These are phyloP conservation scores for Magnaporthiopsis poae DNA, from an alignment of 2,329 filamentous ascomycete species.

Conservation along the genomic window DNA sequence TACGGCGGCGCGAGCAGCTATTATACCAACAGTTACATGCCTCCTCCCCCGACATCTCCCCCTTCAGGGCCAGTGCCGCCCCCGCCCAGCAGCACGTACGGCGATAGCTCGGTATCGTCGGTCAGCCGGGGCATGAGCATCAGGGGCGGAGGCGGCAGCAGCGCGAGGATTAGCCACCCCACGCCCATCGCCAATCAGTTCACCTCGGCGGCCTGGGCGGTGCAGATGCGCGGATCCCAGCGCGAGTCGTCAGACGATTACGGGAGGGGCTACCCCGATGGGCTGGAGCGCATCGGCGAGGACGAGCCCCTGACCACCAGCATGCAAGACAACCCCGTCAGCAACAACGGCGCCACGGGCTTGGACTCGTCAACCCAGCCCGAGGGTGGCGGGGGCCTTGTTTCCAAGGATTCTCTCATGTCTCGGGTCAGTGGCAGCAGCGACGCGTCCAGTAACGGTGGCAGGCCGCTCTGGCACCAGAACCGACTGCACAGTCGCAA, in stretches of 20 bases:
- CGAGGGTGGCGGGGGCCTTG: conserved; percentile 7
- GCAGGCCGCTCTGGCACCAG: conserved; percentile 43
- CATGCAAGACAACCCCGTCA: background rate
- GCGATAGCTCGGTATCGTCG: background rate
- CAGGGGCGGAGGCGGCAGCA: background rate
- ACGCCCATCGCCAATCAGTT: background rate
- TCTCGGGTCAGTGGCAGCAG: conserved; percentile 5
- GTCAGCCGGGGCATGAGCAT: background rate
- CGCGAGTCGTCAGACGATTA: conserved; percentile 36
- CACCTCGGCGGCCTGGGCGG: background rate
- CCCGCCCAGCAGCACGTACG: conserved; percentile 2
- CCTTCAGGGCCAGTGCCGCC: conserved; percentile 10
- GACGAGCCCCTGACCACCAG: conserved; percentile 25
- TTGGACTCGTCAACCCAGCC: conserved; percentile 1
- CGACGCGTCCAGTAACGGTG: conserved; percentile 3
- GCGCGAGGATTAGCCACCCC: background rate
- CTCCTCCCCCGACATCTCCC: conserved; percentile 1
- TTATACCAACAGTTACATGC: conserved; percentile 7
- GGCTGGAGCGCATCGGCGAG: conserved; percentile 28
- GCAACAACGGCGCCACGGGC: conserved; percentile 10
- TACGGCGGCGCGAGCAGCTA: background rate
- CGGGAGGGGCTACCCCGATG: conserved; percentile 31
- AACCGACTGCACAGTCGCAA: conserved; percentile 39
- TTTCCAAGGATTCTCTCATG: conserved; percentile 7
- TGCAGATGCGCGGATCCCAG: conserved; percentile 19